A percentile compares a stretch with the other conserved stretches of the same genome.
Evolutionary conservation across 768 basidiomycete genomes (phyloP).

Genomic region (Leccinum subgranulosum): DNA sequence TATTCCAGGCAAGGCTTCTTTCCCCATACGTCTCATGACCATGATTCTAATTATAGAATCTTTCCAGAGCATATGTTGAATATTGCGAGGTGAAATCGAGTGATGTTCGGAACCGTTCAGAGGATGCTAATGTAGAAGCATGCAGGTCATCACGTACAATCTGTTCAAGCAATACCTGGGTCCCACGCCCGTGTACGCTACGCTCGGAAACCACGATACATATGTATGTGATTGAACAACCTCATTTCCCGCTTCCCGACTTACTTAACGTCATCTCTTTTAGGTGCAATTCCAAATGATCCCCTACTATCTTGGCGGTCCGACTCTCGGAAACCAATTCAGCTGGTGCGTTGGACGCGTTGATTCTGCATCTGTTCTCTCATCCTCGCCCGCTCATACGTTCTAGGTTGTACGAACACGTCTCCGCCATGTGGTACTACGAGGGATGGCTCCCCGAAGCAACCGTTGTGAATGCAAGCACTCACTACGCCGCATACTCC

Average conservation of each 20-base stretch:
- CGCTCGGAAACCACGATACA: slow-evolving; percentile 72
- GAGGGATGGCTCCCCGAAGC: slow-evolving; percentile 43
- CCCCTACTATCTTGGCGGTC: slow-evolving; percentile 36
- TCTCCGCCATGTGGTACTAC: slow-evolving; percentile 43
- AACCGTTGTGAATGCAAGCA: slow-evolving; percentile 37
- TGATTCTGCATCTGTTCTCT: background rate
- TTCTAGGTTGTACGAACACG: slow-evolving; percentile 47
- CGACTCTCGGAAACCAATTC: slow-evolving; percentile 34
- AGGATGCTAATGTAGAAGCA: background rate
- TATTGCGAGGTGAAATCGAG: slow-evolving; percentile 51
- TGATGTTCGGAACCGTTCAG: background rate
- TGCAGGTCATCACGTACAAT: slow-evolving; percentile 56
- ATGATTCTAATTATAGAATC: slow-evolving; percentile 1
- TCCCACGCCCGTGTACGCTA: slow-evolving; percentile 63
- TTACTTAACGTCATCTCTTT: background rate
- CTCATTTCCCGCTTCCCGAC: background rate
- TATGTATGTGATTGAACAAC: slow-evolving; percentile 47
- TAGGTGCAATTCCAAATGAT: slow-evolving; percentile 34
- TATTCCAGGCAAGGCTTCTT: slow-evolving; percentile 45
- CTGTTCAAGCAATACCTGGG: slow-evolving; percentile 57
- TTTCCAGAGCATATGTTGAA: slow-evolving; percentile 48
- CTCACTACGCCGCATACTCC: slow-evolving; percentile 47
- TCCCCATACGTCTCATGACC: background rate
- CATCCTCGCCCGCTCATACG: background rate
- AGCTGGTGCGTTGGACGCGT: slow-evolving; percentile 33